Evolutionary conservation across 768 basidiomycete genomes (phyloP).

Genomic region (Pleurotus djamor): DNA sequence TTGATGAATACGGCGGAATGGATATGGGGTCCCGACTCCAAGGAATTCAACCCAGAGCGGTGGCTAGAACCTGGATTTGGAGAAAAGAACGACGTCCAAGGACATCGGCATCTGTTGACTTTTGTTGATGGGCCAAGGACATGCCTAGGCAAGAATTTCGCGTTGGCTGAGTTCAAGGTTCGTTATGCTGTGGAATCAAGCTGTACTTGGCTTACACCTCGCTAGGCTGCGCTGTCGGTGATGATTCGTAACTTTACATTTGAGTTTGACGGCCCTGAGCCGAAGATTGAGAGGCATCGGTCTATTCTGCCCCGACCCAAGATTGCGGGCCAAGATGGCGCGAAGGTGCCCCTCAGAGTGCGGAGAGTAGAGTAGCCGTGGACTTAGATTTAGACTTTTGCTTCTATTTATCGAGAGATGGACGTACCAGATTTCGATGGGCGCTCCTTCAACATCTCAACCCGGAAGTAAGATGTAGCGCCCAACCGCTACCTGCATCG

Average conservation of each 20-base stretch:
- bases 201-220: neutral
- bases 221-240: slow-evolving; percentile 37
- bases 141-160: slow-evolving; percentile 49
- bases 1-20: slow-evolving; percentile 47
- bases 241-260: slow-evolving; percentile 40
- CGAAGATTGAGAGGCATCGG: slow-evolving; percentile 24
- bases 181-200: neutral
- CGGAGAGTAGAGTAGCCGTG: slow-evolving; percentile 1
- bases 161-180: slow-evolving; percentile 43
- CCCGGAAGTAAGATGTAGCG: too few species aligned
- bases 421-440: too few species aligned
- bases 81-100: slow-evolving; percentile 31
- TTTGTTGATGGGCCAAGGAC: slow-evolving; percentile 51
- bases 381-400: neutral
- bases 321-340: slow-evolving; percentile 20
- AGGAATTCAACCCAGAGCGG: slow-evolving; percentile 59
- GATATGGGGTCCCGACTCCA: slow-evolving; percentile 62
- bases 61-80: slow-evolving; percentile 43
- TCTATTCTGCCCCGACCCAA: slow-evolving; percentile 32
- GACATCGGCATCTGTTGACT: slow-evolving; percentile 47
- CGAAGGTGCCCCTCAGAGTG: slow-evolving; percentile 8
- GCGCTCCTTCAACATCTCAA: too few species aligned
- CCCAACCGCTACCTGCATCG: too few species aligned
- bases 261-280: slow-evolving; percentile 31
- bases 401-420: neutral